Evolutionary conservation across 2,329 filamentous ascomycete species (phyloP), one percentile per base, ranked within the genome.

Genomic region (Monosporascus cannonballus): DNA sequence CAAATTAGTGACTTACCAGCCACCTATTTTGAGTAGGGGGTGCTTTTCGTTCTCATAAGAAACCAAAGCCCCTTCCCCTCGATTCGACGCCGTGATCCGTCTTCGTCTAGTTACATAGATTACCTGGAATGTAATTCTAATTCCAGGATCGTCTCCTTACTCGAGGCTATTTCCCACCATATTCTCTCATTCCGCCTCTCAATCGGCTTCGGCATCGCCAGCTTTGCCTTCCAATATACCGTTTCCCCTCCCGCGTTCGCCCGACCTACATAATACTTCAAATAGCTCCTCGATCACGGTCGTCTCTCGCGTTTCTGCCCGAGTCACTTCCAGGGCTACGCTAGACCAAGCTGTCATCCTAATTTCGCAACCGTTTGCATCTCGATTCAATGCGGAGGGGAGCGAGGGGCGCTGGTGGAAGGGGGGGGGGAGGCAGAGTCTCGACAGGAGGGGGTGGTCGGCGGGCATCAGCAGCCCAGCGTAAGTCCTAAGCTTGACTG

Each of bases 401-500:
- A 27, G 25, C 41, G 15, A 27, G 24, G 34, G 58, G 60, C 9
- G 54, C 54, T 30, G 50, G 51, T 39, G 39, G 52, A 15, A 50
- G 55, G 25, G 34, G 52, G 47, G 53, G 52, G 22, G 51, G 61
- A 60, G 62, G 61, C 56, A 41, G 60, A 50, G 55, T 18, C 34
- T 50, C 2, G 7, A 51, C 52, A 50, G 53, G 45, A 47, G 55
- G 51, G 27, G 42, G 48, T 22, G 53, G 59, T 39, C 17, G 54
- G 39, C 58, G 53, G 18, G 54, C 51, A 22, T 54, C 58, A 20
- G 61, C 54, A 52, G 59, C 58, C 51, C 27, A 45, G 49, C 65
- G 70, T 73, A 52, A 67, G 74, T 61, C 65, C 70, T 58, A 65
- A 75, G 30, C 70, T 38, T 48, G 8, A 49, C 17, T 11, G 41